These are phyloP conservation scores for Xylariaceae sp. DNA, from an alignment of 2,329 filamentous ascomycete species.

Conservation along the genomic window DNA sequence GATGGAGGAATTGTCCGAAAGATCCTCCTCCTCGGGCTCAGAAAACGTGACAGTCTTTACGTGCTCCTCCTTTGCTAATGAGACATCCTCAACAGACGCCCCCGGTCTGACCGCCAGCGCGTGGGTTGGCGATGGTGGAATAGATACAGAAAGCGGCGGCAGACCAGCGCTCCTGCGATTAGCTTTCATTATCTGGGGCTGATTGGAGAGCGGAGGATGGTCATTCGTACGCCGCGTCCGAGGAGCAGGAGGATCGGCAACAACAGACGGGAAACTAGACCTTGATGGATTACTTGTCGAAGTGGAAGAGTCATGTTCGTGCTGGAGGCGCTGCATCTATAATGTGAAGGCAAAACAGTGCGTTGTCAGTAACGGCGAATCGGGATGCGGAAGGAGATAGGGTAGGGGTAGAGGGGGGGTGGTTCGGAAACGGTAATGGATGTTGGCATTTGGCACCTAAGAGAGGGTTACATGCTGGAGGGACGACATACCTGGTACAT, in stretches of 20 bases:
- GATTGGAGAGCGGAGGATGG: conserved; percentile 32
- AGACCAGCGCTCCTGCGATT: conserved; percentile 30
- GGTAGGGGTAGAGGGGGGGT: conserved; percentile 11
- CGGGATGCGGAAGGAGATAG: conserved; percentile 22
- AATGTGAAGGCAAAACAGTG: conserved; percentile 27
- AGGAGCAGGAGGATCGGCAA: conserved; percentile 27
- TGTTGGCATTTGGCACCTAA: conserved; percentile 11
- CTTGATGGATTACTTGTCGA: conserved; percentile 27
- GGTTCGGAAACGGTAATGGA: conserved; percentile 14
- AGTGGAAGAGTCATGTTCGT: conserved; percentile 30
- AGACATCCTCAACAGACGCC: conserved; percentile 19
- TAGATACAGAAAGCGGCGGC: conserved; percentile 32
- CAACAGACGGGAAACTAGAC: conserved; percentile 28
- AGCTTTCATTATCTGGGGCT: conserved; percentile 34
- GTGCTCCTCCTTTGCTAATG: conserved; percentile 25
- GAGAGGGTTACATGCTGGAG: conserved; percentile 29
- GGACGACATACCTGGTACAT: conserved; percentile 46
- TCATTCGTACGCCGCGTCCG: conserved; percentile 32
- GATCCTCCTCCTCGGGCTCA: conserved; percentile 31
- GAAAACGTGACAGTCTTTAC: conserved; percentile 40
- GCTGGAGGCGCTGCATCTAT: conserved; percentile 36
- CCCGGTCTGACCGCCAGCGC: conserved; percentile 19
- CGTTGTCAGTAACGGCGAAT: conserved; percentile 27
- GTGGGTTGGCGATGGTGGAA: conserved; percentile 27
- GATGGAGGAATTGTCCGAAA: conserved; percentile 45